Conservation (phyloP, 2,329 filamentous ascomycete genomes). For the Alternaria triticina region DNA sequence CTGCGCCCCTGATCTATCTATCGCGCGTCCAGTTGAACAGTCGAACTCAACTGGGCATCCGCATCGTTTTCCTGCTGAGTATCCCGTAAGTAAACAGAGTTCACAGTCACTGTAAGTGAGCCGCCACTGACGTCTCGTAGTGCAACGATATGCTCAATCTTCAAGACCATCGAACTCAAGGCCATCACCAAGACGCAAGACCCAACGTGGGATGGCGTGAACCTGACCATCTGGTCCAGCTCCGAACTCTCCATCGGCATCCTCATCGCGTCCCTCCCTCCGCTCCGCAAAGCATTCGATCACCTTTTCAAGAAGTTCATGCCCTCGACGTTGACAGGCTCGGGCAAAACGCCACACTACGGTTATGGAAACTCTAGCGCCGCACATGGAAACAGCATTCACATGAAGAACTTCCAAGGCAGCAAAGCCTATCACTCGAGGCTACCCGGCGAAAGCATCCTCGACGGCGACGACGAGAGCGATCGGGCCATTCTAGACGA, state of each 20-base stretch:
- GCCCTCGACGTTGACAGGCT: constrained; percentile 17
- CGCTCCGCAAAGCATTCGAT: constrained; percentile 35
- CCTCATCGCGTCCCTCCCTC: constrained; percentile 31
- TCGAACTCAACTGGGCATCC: constrained; percentile 37
- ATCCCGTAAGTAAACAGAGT: constrained; percentile 27
- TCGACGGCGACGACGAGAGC: constrained; percentile 34
- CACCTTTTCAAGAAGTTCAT: constrained; percentile 23
- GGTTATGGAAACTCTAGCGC: constrained; percentile 14
- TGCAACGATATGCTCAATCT: constrained; percentile 36
- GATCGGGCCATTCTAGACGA: constrained; percentile 33
- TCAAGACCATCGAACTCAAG: constrained; percentile 36
- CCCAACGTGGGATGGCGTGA: constrained; percentile 33
- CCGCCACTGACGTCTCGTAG: constrained; percentile 11
- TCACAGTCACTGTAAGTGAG: neutral
- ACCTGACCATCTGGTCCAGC: constrained; percentile 34
- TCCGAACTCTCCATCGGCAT: constrained; percentile 32
- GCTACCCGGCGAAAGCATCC: constrained; percentile 26
- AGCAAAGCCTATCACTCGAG: constrained; percentile 31
- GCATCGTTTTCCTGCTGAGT: constrained; percentile 37
- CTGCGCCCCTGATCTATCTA: constrained; percentile 38
- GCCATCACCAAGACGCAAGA: constrained; percentile 28
- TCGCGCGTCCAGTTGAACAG: constrained; percentile 28
- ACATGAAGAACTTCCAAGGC: constrained; percentile 19
- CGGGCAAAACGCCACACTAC: constrained; percentile 16
- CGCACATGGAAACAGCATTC: constrained; percentile 9